Conservation (phyloP, 768 basidiomycete species). For the Lenzites betulinus region DNA sequence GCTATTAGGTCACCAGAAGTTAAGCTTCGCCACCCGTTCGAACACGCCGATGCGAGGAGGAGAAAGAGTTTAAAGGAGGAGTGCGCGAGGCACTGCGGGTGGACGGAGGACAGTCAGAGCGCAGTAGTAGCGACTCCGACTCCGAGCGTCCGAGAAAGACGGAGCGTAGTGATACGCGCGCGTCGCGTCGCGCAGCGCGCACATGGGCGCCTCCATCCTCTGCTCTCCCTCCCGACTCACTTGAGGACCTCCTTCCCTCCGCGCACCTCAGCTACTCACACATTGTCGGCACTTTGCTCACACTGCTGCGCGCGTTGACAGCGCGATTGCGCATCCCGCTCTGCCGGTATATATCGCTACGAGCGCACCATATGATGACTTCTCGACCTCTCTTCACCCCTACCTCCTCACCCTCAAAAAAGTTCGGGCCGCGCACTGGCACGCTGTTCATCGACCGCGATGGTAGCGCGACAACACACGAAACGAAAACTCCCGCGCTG, state of each 20-base stretch:
- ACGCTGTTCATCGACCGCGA: constrained; percentile 22
- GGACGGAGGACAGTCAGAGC: not conserved
- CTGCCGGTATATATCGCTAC: constrained; percentile 1
- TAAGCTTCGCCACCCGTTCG: too few relatives aligned
- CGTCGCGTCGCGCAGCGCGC: constrained; percentile 7
- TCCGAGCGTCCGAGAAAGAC: not conserved
- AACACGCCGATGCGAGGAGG: not conserved
- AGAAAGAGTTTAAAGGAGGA: not conserved
- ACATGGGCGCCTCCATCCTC: not conserved
- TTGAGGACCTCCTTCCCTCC: too few relatives aligned
- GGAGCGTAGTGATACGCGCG: not conserved
- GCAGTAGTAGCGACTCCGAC: not conserved
- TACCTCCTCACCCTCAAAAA: not conserved
- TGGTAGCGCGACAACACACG: constrained; percentile 24
- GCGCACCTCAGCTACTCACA: not conserved
- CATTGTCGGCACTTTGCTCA: not conserved
- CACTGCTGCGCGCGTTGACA: not conserved
- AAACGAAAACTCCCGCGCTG: constrained; percentile 62
- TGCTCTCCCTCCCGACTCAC: too few relatives aligned
- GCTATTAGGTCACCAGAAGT: not conserved
- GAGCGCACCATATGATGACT: constrained; percentile 6
- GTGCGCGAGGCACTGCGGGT: constrained; percentile 5
- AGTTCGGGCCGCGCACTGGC: constrained; percentile 29
- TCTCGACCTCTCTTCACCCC: constrained; percentile 2
- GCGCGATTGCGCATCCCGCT: not conserved